Evolutionary conservation across 768 basidiomycete species (phyloP), one percentile per base, ranked within the genome.

Genomic region (Stropharia rugosoannulata): DNA sequence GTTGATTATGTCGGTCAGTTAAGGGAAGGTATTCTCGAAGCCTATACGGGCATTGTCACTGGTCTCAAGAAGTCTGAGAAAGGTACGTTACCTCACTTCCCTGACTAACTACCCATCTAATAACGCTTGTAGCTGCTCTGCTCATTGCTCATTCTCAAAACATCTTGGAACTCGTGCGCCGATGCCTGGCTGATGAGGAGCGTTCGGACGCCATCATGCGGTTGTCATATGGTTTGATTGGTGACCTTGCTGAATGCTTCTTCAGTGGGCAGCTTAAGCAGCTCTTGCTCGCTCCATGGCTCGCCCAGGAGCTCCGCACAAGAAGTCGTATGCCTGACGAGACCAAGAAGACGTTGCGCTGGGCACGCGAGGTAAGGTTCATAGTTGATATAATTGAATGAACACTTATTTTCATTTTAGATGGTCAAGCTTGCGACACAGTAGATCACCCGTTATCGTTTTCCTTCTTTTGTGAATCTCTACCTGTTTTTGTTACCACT

Each of bases 1-100:
- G 81, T 95, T 54, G 97, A 99, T 61, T 98, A 98, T 66, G 93
- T 96, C 43, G 80, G 84, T 51, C 84, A 84, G 51, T 80, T 99
- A 54, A 85, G 97, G 37, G 97, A 98, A 65, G 94, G 94, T 43
- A 98, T 99, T 61, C 76, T 98, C 32, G 97, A 99, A 70, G 96
- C 97, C 2, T 98, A 97, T 65, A 96, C 92, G 4, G 95, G 96
- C 22, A 88, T 99, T 59, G 86, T 98, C 57, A 88, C 92, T 37
- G 95, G 90, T 0, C 75, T 98, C 66, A 95, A 95, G 78, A 86
- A 85, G 63, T 89, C 89, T 1, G 82, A 84, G 18, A 86, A 93
- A 75, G 82, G 93, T 91, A 62, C 15, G 45, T 53, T 7, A 18
- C 44, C 12, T 39, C 35, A 6, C 1, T 37, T 35, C 7, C 27